phyloP scores from a whole-genome alignment of 108 stramenopile genomes.

The Pseudonitzschia multiseries region DNA sequence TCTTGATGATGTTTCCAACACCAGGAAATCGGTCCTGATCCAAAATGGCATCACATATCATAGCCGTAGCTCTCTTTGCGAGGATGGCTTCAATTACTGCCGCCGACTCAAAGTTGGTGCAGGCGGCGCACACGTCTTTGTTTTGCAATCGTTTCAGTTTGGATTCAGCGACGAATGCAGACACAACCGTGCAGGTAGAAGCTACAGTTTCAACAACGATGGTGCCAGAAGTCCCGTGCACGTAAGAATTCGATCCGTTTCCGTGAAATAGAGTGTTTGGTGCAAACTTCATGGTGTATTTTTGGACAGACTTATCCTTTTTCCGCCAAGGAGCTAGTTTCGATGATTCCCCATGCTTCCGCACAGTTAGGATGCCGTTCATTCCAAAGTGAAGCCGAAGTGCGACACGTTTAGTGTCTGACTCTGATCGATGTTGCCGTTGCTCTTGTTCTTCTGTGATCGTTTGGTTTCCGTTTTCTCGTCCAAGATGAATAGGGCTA shows the following conservation, averaged over 20 bases:
- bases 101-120: constrained; percentile 40
- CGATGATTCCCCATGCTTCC: constrained; percentile 21
- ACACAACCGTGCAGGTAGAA: constrained; percentile 39
- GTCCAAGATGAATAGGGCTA: neutral
- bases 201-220: constrained; percentile 39
- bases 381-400: constrained; percentile 72
- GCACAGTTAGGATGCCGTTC: constrained; percentile 48
- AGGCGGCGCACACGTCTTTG: constrained; percentile 41
- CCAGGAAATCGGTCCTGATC: constrained; percentile 63
- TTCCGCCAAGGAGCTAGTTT: constrained; percentile 33
- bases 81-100: constrained; percentile 36
- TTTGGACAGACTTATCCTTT: constrained; percentile 28
- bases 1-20: constrained; percentile 72
- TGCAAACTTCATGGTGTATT: constrained; percentile 9
- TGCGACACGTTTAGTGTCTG: constrained; percentile 30
- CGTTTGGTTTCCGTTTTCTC: neutral
- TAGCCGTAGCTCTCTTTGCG: constrained; percentile 22
- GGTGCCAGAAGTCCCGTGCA: neutral
- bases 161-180: constrained; percentile 39
- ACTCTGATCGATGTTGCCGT: neutral
- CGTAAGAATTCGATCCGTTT: neutral
- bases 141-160: constrained; percentile 37
- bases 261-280: neutral
- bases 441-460: neutral
- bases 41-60: constrained; percentile 58